Base-by-base conservation (phyloP, 2,329 filamentous ascomycete genomes). In the Pestalotiopsis sp. region DNA sequence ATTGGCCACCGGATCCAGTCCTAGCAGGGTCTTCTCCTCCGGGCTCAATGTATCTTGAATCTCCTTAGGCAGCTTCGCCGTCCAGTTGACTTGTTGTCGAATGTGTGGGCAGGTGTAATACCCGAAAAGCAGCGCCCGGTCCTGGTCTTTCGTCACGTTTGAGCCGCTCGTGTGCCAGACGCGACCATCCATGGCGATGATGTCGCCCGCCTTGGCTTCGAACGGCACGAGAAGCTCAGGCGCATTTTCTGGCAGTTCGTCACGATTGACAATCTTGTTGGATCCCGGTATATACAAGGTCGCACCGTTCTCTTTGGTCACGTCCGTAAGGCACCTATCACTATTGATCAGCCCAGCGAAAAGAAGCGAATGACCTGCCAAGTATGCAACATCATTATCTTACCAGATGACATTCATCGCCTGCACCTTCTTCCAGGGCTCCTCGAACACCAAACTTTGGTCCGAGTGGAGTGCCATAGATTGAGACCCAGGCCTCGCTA, bases 401-500 rank as follows among this genome's bases (percentile, higher is more conserved):
- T 45, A 68, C 78, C 79, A 80, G 17, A 79, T 76, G 14, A 76
- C 72, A 65, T 72, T 73, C 57, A 73, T 12, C 3, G 68, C 72
- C 66, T 67, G 71, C 3, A 70, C 61, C 20, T 68, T 70, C 6
- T 71, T 66, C 79, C 78, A 80, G 6, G 77, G 79, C n/a, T 76
- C 76, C 27, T 77, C 76, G 45, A 77, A 74, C 0, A 76, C 72
- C 68, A 80, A 59, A 60, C 74, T 76, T 68, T 77, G 74, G 66
- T 80, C 78, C 9, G 76, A 78, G 69, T 79, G 78, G 36, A 80
- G 70, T 1, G 72, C 74, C 78, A 78, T 78, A 12, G 71, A 74
- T 67, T 71, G 59, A 14, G 74, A 72, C 0, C 79, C 79, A 0
- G 79, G 78, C 0, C 76, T 73, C 12, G 77, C 77, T 59, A 80